Percentiles rank a stretch among this genome's conserved stretches.
Conservation (phyloP, 1,284 basidiomycete species). For the Naganishia liquefaciens region DNA sequence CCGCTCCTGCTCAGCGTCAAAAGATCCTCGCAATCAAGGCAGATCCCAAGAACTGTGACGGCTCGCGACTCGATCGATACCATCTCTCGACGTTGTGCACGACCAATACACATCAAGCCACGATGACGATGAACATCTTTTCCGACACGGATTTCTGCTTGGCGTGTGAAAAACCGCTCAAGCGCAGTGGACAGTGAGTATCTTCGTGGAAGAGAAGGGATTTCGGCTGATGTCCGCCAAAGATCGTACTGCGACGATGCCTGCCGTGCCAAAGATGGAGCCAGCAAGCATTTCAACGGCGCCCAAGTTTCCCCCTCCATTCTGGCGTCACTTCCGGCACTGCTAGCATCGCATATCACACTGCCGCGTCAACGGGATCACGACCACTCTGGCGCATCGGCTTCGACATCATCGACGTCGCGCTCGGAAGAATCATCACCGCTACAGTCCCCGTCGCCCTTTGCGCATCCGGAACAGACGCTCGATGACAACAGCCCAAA, state of each 20-base stretch:
- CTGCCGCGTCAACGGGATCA: slow-evolving; percentile 2
- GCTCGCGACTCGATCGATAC: slow-evolving; percentile 11
- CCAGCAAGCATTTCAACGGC: slow-evolving; percentile 11
- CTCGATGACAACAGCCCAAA: slow-evolving; percentile 26
- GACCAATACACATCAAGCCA: slow-evolving; percentile 17
- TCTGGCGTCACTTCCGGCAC: slow-evolving; percentile 33
- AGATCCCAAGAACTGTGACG: slow-evolving; percentile 4
- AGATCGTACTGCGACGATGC: slow-evolving; percentile 34
- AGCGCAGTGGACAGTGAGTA: slow-evolving; percentile 31
- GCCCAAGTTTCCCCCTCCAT: slow-evolving; percentile 32
- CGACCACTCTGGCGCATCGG: slow-evolving; percentile 8
- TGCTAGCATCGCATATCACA: slow-evolving; percentile 30
- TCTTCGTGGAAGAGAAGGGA: background rate
- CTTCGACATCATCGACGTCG: slow-evolving; percentile 29
- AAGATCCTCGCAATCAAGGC: slow-evolving; percentile 12
- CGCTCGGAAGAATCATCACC: slow-evolving; percentile 33
- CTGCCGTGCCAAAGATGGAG: slow-evolving; percentile 32
- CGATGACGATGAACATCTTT: slow-evolving; percentile 34
- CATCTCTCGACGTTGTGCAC: slow-evolving; percentile 9
- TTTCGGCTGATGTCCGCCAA: background rate
- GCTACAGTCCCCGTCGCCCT: slow-evolving; percentile 33
- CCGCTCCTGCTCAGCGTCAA: background rate
- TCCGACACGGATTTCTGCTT: slow-evolving; percentile 31
- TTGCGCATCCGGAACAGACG: slow-evolving; percentile 21
- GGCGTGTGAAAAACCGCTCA: slow-evolving; percentile 33